Base-by-base conservation (phyloP, 179 eudicot genomes). In the Sideroxylon spinosum region DNA sequence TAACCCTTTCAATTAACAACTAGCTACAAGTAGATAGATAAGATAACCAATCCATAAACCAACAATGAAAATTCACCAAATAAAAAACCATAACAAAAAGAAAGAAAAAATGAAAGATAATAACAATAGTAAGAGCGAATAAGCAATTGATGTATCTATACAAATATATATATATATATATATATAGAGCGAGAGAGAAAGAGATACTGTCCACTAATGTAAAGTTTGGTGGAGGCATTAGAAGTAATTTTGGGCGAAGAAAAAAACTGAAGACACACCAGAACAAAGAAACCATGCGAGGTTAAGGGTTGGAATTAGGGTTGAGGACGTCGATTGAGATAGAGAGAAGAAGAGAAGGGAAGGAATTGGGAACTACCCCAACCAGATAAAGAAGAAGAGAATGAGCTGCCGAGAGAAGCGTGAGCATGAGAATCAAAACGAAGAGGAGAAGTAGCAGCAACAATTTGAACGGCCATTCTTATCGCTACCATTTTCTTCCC, bases 161-260 rank as follows among this genome's bases (percentile, higher is more conserved):
- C 20, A 52, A 7, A 49, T n/a, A 37, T 29, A 19, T 17, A 46
- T 29, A 22, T 50, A 12, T 25, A 12, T 20, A 12, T 10, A 22
- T 10, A 72, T 3, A 73, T 1, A 74, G 65, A 74, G 50, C 57
- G 23, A 63, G 25, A 57, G 59, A 71, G 56, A 78, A 61, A 75
- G 64, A 32, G 53, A 50, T 23, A 16, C 84, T 77, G 1, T 83
- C 88, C 88, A n/a, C 88, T 83, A 65, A 86, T 78, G 61, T 62
- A 86, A 67, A 86, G 85, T 80, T 79, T 81, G 50, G 83, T 79
- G 19, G 85, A 81, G 44, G 83, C 68, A 65, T 56, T 78, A 67
- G 71, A 77, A 37, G 50, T 56, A 68, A 56, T 16, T 5, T 44
- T 79, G 28, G 87, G 68, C n/a, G 82, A 55, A 7, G 83, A 64